Percentiles rank a stretch among this genome's conserved stretches.
phyloP scores from a whole-genome alignment of 129 eudicot genomes.

The Helianthus annuus region HanXRQr2.0-SUNRISE NC_035449.2:118183029-118183528 shows the following conservation, averaged over 20 bases:
- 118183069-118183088: no score
- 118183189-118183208: slow-evolving; percentile 14
- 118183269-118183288: not conserved
- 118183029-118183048: no score
- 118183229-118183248: slow-evolving; percentile 5
- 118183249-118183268: not conserved
- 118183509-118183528: slow-evolving; percentile 23
- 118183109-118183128: not conserved
- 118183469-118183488: slow-evolving; percentile 7
- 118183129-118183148: slow-evolving; percentile 26
- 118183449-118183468: not conserved
- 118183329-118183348: not conserved
- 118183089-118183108: slow-evolving; percentile 14
- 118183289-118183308: slow-evolving; percentile 1
- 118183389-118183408: slow-evolving; percentile 12
- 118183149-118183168: not conserved
- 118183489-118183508: slow-evolving; percentile 7
- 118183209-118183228: not conserved
- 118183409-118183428: not conserved
- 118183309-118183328: slow-evolving; percentile 19
- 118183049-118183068: no score
- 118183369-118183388: not conserved
- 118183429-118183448: slow-evolving; percentile 36
- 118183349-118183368: not conserved
- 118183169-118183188: slow-evolving; percentile 3